Evolutionary conservation across 2,329 filamentous ascomycete genomes (phyloP), one percentile per base, ranked within the genome.

Genomic region (Tothia fuscella): DNA sequence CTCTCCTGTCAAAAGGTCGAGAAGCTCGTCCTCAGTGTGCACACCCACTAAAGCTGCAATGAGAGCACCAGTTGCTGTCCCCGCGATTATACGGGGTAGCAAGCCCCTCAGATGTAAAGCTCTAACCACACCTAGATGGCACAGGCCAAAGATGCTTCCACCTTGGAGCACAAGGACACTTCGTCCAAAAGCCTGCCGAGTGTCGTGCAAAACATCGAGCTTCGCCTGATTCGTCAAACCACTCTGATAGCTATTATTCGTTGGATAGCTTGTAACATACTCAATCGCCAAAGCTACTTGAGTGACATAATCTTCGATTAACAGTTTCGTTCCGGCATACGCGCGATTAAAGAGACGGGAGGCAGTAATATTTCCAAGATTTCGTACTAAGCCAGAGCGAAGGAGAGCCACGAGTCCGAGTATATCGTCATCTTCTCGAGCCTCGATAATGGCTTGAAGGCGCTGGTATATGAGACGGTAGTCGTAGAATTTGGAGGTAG

Each of bases 221-320:
- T 93, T 94, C 44, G 77, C 76, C 62, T 88, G 82, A 28, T 76
- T 79, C 13, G 77, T 80, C 49, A 86, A 65, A 3, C 67, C 67
- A 45, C 56, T 63, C 12, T 63, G 61, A 43, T 47, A 52, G 51
- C 37, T 63, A 0, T 69, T 65, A 14, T 67, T 68, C 0, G 75
- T 80, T 16, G 81, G 77, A 40, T 85, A 68, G 16, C 66, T 64
- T 21, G 78, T 79, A 28, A 95, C 79, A 53, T 88, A 80, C 46
- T 83, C 75, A 41, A 94, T 76, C 2, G 84, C 81, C 45, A 82
- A 74, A n/a, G 82, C 82, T 26, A 93, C 80, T 55, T 89, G 79
- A 1, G 80, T 78, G 47, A 93, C 80, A 55, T 95, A 95, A 59
- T 93, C 83, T 55, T 94, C 87, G 47, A 95, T 93, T 36, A 94